Evolutionary conservation across 2,329 filamentous ascomycete species (phyloP).

Genomic region (Tothia fuscella): DNA sequence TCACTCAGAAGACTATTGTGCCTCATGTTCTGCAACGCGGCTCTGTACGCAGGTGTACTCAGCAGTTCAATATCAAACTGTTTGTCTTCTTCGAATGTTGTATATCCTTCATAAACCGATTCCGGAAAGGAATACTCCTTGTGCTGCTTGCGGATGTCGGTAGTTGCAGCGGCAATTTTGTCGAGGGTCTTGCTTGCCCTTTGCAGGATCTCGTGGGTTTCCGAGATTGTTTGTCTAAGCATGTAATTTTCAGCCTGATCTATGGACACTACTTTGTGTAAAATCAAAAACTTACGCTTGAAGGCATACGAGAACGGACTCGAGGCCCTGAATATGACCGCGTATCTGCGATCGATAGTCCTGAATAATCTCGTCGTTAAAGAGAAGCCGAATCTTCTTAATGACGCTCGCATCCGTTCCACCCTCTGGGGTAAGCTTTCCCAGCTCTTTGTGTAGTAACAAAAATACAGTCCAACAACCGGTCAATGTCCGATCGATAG

Average conservation of each 20-base stretch:
- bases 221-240: background rate
- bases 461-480: constrained; percentile 1
- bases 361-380: background rate
- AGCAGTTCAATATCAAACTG: background rate
- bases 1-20: background rate
- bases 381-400: background rate
- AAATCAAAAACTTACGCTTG: background rate
- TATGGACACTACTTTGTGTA: background rate
- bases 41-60: background rate
- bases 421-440: background rate
- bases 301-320: background rate
- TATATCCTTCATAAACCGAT: background rate
- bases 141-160: background rate
- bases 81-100: background rate
- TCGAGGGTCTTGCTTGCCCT: background rate
- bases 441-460: background rate
- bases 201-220: background rate
- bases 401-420: background rate
- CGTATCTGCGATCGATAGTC: background rate
- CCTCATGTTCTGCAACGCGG: background rate
- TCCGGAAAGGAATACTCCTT: background rate
- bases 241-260: background rate
- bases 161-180: background rate
- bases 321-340: background rate
- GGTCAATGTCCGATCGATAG: constrained; percentile 1